Percentiles rank a stretch among this genome's conserved stretches.
Evolutionary conservation across 805 yeast species (phyloP).

Genomic region (Nakazawaea pomicola): DNA sequence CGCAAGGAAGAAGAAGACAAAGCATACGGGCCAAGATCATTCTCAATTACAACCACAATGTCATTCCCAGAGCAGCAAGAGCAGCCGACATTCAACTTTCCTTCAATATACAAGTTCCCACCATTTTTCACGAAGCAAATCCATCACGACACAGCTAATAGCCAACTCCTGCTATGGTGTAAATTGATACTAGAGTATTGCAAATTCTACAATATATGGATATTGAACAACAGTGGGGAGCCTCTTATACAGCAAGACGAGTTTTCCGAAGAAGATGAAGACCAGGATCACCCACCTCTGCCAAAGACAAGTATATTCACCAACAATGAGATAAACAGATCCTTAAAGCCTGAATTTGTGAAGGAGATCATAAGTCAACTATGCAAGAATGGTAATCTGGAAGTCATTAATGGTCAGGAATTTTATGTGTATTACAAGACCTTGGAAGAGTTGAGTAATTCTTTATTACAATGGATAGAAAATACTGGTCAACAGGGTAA

Average conservation of each 20-base stretch:
- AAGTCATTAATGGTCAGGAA: conserved; percentile 18
- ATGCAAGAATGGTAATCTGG: conserved; percentile 42
- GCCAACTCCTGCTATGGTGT: conserved; percentile 80
- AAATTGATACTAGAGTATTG: conserved; percentile 60
- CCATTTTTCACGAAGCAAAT: conserved; percentile 92
- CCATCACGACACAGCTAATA: conserved; percentile 67
- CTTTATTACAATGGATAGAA: conserved; percentile 65
- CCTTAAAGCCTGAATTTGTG: conserved; percentile 49
- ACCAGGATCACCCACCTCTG: too few species aligned
- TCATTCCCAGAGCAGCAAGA: neutral
- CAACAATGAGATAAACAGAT: conserved; percentile 46
- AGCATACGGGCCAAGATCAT: neutral
- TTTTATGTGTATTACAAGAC: conserved; percentile 61
- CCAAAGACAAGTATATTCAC: conserved; percentile 34
- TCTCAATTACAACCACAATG: too few species aligned
- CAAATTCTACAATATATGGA: conserved; percentile 49
- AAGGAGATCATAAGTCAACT: conserved; percentile 52
- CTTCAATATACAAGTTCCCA: conserved; percentile 69
- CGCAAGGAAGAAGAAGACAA: conserved; percentile 1
- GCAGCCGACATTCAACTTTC: conserved; percentile 26
- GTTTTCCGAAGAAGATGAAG: conserved; percentile 17
- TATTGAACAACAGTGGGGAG: conserved; percentile 35
- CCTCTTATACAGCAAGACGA: conserved; percentile 19
- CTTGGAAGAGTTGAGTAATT: conserved; percentile 62
- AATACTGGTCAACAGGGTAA: conserved; percentile 72